A percentile compares a stretch with the other conserved stretches of the same genome.
These are phyloP conservation scores for Marasmius tenuissimus DNA, from an alignment of 1,284 basidiomycete species.

Conservation along the genomic window DNA sequence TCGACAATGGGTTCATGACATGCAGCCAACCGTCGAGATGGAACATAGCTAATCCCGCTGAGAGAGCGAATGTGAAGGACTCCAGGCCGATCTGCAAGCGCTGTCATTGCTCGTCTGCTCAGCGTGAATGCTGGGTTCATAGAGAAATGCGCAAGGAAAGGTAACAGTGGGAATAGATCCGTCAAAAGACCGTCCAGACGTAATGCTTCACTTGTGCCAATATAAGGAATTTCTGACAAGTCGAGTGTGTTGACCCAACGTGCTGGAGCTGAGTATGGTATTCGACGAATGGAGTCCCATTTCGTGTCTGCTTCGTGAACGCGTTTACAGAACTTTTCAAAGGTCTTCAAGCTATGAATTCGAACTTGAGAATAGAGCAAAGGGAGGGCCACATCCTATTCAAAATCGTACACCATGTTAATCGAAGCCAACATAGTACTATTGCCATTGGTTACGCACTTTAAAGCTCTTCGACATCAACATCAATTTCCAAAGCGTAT, in stretches of 20 bases:
- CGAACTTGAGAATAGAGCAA: constrained; percentile 64
- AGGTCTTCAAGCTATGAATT: constrained; percentile 42
- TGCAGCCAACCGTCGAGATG: constrained; percentile 17
- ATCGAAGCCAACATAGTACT: constrained; percentile 7
- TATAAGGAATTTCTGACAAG: constrained; percentile 53
- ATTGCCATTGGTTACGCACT: constrained; percentile 43
- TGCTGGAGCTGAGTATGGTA: constrained; percentile 81
- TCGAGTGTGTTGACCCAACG: constrained; percentile 79
- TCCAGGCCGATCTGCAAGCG: constrained; percentile 57
- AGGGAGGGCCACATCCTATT: constrained; percentile 65
- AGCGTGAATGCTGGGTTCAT: constrained; percentile 62
- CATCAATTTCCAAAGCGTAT: constrained; percentile 43
- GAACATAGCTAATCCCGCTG: constrained; percentile 60
- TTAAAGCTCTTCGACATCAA: constrained; percentile 71
- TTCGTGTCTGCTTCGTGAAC: constrained; percentile 66
- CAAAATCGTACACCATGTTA: constrained; percentile 3
- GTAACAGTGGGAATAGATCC: constrained; percentile 65
- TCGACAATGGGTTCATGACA: constrained; percentile 47
- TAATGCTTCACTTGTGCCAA: constrained; percentile 45
- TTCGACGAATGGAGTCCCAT: constrained; percentile 85
- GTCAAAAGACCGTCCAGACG: constrained; percentile 61
- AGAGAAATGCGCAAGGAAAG: constrained; percentile 61
- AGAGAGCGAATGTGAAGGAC: constrained; percentile 55
- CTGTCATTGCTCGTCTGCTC: constrained; percentile 57
- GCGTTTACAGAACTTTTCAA: constrained; percentile 57